These are phyloP conservation scores for Lentinus tigrinus DNA, from an alignment of 768 basidiomycete species.

Conservation along the genomic window DNA sequence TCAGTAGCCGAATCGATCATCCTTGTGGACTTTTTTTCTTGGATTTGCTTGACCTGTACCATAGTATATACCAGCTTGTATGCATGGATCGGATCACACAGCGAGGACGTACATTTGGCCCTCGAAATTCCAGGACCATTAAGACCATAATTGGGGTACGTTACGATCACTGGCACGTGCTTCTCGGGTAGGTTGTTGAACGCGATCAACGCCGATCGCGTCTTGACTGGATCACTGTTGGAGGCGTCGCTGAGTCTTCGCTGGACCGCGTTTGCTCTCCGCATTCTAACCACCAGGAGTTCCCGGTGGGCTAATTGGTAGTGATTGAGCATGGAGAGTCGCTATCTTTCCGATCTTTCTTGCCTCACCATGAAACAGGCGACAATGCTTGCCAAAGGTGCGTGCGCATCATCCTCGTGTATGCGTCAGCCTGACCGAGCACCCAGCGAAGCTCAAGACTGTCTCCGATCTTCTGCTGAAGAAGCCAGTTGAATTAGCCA, in stretches of 20 bases:
- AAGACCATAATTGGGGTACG: too few relatives aligned
- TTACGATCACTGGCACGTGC: slow-evolving; percentile 17
- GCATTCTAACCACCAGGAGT: not conserved
- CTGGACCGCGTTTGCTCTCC: not conserved
- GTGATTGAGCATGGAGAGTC: slow-evolving; percentile 19
- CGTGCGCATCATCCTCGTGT: not conserved
- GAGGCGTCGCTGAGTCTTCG: not conserved
- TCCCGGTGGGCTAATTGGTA: too few relatives aligned
- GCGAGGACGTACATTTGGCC: too few relatives aligned
- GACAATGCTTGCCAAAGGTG: slow-evolving; percentile 39
- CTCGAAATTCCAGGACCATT: not conserved
- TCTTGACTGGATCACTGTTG: slow-evolving; percentile 2
- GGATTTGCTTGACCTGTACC: not conserved
- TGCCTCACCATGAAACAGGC: slow-evolving; percentile 34
- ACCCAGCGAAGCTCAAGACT: slow-evolving; percentile 15
- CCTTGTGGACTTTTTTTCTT: not conserved
- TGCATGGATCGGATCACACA: not conserved
- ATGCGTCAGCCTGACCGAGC: not conserved
- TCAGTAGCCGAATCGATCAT: not conserved
- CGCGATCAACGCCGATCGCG: slow-evolving; percentile 10
- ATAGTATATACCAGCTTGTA: not conserved
- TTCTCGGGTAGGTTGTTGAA: not conserved
- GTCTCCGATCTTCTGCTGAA: slow-evolving; percentile 48
- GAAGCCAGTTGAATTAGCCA: slow-evolving; percentile 50
- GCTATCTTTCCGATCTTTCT: slow-evolving; percentile 14